A percentile compares a stretch with the other conserved stretches of the same genome.
These are phyloP conservation scores for Candolleomyces aberdarensis DNA, from an alignment of 768 basidiomycete genomes.

Conservation along the genomic window DNA sequence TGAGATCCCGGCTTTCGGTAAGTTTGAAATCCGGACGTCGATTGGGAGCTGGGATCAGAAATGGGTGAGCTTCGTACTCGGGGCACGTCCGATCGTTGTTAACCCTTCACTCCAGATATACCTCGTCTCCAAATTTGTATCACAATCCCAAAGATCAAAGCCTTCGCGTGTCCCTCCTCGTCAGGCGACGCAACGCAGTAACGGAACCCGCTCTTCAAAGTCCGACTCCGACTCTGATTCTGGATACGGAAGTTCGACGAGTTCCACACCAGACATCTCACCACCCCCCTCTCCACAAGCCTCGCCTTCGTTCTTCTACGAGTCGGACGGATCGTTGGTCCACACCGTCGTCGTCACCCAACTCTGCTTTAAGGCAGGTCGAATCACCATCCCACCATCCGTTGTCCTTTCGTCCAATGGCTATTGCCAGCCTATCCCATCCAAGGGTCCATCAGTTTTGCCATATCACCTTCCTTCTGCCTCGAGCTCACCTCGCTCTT, in stretches of 20 bases:
- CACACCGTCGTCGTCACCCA: slow-evolving; percentile 66
- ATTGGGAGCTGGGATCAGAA: slow-evolving; percentile 72
- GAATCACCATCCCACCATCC: slow-evolving; percentile 64
- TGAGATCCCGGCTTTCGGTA: slow-evolving; percentile 62
- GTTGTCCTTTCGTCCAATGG: slow-evolving; percentile 62
- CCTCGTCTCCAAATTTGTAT: slow-evolving; percentile 58
- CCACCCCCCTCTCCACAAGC: slow-evolving; percentile 5
- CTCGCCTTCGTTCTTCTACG: slow-evolving; percentile 25
- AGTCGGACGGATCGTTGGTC: slow-evolving; percentile 53
- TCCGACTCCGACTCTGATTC: too few species aligned
- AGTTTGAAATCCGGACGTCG: slow-evolving; percentile 58
- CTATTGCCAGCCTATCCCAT: slow-evolving; percentile 31
- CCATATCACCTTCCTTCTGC: not conserved
- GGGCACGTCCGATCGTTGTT: not conserved
- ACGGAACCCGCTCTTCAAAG: too few species aligned
- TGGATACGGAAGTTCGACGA: too few species aligned
- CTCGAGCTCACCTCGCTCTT: slow-evolving; percentile 2
- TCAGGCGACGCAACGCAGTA: not conserved
- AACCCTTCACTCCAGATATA: slow-evolving; percentile 44
- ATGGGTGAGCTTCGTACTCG: slow-evolving; percentile 51
- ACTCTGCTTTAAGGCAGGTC: slow-evolving; percentile 65
- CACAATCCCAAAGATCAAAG: not conserved
- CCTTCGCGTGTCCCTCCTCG: not conserved
- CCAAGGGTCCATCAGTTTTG: not conserved
- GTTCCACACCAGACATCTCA: not conserved